These are phyloP conservation scores for Epichloe gansuensis DNA, from an alignment of 2,329 filamentous ascomycete genomes.

Conservation along the genomic window DNA sequence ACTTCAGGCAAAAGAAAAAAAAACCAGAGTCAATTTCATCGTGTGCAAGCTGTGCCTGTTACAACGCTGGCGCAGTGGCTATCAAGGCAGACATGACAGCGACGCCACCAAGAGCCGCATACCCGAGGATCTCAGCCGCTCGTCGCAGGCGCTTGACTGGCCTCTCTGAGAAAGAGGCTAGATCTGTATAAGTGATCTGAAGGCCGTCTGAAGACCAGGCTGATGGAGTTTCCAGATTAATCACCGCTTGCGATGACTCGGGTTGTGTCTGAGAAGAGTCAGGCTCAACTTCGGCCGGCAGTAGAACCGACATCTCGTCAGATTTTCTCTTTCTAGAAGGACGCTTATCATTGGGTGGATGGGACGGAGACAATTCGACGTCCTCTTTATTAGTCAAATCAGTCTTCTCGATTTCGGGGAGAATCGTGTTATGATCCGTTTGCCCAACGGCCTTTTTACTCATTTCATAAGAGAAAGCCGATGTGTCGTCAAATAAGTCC, in stretches of 20 bases:
- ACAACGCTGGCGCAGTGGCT: constrained; percentile 22
- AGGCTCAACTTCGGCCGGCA: constrained; percentile 1
- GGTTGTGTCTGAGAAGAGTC: constrained; percentile 1
- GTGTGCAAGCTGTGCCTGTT: background rate
- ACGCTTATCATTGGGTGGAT: background rate
- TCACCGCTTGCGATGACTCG: background rate
- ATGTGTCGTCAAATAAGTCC: constrained; percentile 15
- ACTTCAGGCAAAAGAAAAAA: background rate
- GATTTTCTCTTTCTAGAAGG: constrained; percentile 4
- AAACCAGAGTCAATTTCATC: background rate
- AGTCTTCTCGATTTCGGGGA: background rate
- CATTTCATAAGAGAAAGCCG: constrained; percentile 18
- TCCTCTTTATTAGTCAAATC: background rate
- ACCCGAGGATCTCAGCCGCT: constrained; percentile 23
- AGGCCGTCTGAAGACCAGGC: background rate
- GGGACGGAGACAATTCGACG: background rate
- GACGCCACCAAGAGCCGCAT: constrained; percentile 24
- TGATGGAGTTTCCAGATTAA: background rate
- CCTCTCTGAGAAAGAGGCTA: background rate
- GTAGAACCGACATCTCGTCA: background rate
- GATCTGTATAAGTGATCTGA: too few species aligned
- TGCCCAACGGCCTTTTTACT: constrained; percentile 13
- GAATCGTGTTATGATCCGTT: background rate
- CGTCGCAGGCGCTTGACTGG: constrained; percentile 21
- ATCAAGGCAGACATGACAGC: constrained; percentile 28